Conservation (phyloP, 1,284 basidiomycete genomes). For the Rhodotorula sp. region DNA sequence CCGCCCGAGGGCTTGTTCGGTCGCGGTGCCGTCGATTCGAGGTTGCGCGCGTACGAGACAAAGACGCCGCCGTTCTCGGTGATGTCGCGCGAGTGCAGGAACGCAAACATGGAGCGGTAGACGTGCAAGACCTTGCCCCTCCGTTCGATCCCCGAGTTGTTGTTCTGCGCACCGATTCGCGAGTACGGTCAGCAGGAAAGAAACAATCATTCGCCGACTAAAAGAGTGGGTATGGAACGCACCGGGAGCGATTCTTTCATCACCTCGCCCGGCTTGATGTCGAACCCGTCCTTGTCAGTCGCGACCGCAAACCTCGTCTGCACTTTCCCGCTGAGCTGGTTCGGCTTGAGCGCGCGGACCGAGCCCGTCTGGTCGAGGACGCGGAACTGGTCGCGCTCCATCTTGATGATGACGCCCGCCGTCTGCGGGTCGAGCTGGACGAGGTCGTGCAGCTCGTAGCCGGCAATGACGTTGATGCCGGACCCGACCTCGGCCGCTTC, state of each 20-base stretch:
- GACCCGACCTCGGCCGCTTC: constrained; percentile 95
- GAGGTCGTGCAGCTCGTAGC: constrained; percentile 93
- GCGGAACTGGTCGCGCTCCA: constrained; percentile 90
- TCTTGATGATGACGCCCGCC: constrained; percentile 95
- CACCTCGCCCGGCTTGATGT: constrained; percentile 74
- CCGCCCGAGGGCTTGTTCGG: constrained; percentile 86
- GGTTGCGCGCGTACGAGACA: constrained; percentile 68
- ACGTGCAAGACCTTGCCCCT: constrained; percentile 92
- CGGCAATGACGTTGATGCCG: constrained; percentile 80
- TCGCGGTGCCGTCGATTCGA: constrained; percentile 76
- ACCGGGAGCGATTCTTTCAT: constrained; percentile 77
- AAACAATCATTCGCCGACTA: no score
- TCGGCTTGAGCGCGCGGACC: constrained; percentile 82
- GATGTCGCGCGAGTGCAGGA: constrained; percentile 88
- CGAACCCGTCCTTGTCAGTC: constrained; percentile 80
- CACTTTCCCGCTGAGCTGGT: constrained; percentile 84
- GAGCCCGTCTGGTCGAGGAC: constrained; percentile 93
- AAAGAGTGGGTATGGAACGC: constrained; percentile 18
- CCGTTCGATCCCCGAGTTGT: constrained; percentile 59
- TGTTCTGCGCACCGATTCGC: not conserved
- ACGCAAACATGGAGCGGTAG: constrained; percentile 90
- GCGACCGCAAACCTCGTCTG: constrained; percentile 82
- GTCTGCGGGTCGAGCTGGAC: constrained; percentile 96
- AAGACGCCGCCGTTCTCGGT: constrained; percentile 91
- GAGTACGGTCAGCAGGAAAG: not conserved